Evolutionary conservation across 2,329 filamentous ascomycete genomes (phyloP).

Genomic region (Aspergillus neotritici): DNA sequence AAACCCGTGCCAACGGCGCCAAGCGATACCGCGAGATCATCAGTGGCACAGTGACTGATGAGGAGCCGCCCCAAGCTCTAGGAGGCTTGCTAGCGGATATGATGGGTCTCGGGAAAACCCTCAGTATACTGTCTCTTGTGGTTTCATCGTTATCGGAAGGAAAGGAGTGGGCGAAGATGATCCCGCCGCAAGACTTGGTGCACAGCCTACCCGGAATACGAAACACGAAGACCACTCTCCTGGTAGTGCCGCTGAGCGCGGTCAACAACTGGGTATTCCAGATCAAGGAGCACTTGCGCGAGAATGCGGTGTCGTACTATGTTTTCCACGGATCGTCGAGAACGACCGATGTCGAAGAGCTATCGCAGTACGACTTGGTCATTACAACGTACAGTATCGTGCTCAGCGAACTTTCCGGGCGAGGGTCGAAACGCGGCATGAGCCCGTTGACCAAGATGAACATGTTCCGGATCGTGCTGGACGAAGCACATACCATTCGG

Average conservation of each 20-base stretch:
- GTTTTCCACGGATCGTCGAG: conserved; percentile 82
- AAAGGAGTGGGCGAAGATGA: conserved; percentile 52
- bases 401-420: conserved; percentile 66
- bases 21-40: conserved; percentile 76
- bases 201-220: conserved; percentile 34
- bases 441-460: conserved; percentile 70
- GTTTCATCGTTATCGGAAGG: conserved; percentile 61
- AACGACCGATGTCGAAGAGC: conserved; percentile 60
- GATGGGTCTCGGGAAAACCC: conserved; percentile 83
- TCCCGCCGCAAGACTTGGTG: conserved; percentile 42
- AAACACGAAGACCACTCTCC: conserved; percentile 73
- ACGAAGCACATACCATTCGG: conserved; percentile 92
- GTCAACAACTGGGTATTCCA: conserved; percentile 94
- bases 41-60: conserved; percentile 60
- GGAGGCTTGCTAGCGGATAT: conserved; percentile 76
- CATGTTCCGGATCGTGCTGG: conserved; percentile 90
- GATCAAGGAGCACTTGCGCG: conserved; percentile 71
- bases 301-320: conserved; percentile 62
- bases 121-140: conserved; percentile 78
- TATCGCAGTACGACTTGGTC: conserved; percentile 73
- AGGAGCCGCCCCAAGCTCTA: conserved; percentile 60
- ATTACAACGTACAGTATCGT: conserved; percentile 91
- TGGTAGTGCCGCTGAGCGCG: conserved; percentile 85
- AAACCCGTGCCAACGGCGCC: conserved; percentile 51
- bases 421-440: conserved; percentile 54